A percentile compares a stretch with the other conserved stretches of the same genome.
These are phyloP conservation scores for Trichoderma sp. DNA, from an alignment of 2,329 filamentous ascomycete genomes.

Conservation along the genomic window DNA sequence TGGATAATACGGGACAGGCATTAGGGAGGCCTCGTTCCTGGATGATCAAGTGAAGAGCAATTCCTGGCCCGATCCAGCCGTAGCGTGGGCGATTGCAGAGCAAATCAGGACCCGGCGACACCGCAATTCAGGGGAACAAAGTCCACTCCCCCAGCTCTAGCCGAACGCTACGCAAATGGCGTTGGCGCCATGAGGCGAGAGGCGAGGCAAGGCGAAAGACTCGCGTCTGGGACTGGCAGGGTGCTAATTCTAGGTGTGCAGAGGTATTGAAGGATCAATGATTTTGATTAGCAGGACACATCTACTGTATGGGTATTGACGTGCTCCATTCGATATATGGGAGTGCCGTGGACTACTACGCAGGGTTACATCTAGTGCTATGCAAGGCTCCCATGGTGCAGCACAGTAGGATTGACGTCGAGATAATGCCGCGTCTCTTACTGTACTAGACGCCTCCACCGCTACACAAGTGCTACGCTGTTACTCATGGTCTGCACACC, in stretches of 20 bases:
- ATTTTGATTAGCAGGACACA: too few species aligned
- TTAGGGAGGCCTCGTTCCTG: neutral
- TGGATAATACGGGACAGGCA: neutral
- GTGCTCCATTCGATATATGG: neutral
- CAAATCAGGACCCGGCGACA: conserved; percentile 18
- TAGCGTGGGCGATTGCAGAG: conserved; percentile 17
- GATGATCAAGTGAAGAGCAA: neutral
- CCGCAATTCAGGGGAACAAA: conserved; percentile 20
- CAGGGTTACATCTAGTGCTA: neutral
- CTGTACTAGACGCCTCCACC: neutral
- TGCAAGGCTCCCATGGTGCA: too few species aligned
- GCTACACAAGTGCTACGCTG: neutral
- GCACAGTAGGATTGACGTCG: too few species aligned
- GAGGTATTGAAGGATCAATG: too few species aligned
- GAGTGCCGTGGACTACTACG: neutral
- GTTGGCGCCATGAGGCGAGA: conserved; percentile 16
- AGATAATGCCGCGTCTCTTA: too few species aligned
- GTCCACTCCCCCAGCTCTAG: conserved; percentile 15
- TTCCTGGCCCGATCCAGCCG: neutral
- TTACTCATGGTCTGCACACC: neutral
- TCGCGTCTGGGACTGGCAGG: neutral
- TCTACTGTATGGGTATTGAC: too few species aligned
- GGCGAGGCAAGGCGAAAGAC: conserved; percentile 11
- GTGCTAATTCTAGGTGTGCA: neutral
- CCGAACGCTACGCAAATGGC: conserved; percentile 15